phyloP scores from a whole-genome alignment of 768 basidiomycete genomes.

The Panaeolus papilionaceus region DNA sequence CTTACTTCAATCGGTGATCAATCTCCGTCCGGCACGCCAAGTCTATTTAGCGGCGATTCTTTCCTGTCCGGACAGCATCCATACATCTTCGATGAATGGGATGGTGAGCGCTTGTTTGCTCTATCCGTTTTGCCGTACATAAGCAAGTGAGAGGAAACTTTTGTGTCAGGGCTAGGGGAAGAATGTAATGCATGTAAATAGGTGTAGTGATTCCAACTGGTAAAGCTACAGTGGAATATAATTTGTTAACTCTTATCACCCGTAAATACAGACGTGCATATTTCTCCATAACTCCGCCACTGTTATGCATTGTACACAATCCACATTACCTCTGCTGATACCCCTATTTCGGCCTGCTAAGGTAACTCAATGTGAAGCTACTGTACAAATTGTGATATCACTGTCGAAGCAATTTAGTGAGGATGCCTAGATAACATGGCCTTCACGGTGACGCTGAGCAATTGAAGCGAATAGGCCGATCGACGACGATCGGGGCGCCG shows the following conservation, averaged over 20 bases:
- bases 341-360: not conserved
- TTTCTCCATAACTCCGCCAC: slow-evolving; percentile 5
- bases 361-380: not conserved
- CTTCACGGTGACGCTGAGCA: not conserved
- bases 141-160: not conserved
- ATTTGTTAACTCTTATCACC: not conserved
- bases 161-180: slow-evolving; percentile 1
- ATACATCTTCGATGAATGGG: slow-evolving; percentile 11
- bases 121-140: not conserved
- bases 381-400: not conserved
- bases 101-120: slow-evolving; percentile 10
- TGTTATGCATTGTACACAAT: not conserved
- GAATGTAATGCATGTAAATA: not conserved
- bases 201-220: not conserved
- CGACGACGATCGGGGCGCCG: not conserved
- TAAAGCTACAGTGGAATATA: not conserved
- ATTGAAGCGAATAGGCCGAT: not conserved
- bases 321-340: not conserved
- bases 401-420: not conserved
- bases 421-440: too few relatives aligned
- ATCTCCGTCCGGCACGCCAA: slow-evolving; percentile 23
- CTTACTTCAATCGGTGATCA: slow-evolving; percentile 26
- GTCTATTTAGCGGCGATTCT: slow-evolving; percentile 12
- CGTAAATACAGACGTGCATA: not conserved
- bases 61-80: slow-evolving; percentile 9